Base-by-base conservation (phyloP, 768 basidiomycete species). In the Suillus cothurnatus region DNA sequence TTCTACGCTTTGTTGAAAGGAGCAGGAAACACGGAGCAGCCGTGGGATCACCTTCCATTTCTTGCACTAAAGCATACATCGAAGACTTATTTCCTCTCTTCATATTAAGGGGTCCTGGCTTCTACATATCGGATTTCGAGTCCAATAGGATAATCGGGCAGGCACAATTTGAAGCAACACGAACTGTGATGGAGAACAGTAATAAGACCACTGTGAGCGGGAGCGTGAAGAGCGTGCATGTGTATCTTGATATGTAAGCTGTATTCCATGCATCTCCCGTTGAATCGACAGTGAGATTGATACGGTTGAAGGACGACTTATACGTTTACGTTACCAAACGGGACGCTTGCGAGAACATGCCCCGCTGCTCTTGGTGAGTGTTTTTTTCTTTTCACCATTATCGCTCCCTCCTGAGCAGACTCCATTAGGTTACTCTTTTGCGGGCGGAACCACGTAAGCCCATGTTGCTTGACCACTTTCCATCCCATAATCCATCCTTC, bases 391-490 rank as follows among this genome's bases (percentile, higher is more conserved):
- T 64, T 28, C 67, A 47, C 36, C 9, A 3, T 47, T 17, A 59
- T 45, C 58, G 1, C 56, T 65, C 49, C 52, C 55, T 66, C 63
- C 61, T 62, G 11, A 69, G 47, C 52, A 26, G 21, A 15, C 50
- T 57, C 17, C n/a, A 1, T 3, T 58, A 92, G 91, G 92, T 14
- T 92, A 81, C 73, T 81, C 85, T 1, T 93, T 93, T 68, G 92
- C 91, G 19, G 91, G 90, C 56, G 92, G 92, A 73, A 93, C 91
- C 34, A 92, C 90, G 90, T 91, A 65, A 76, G 85, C 75, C n/a
- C 39, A n/a, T 58, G 31, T n/a, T 47, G 39, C 53, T 49, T 26
- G 32, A 31, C 59, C 36, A 4, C 2, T 38, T n/a, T 9, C 38
- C 17, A 50, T 23, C 21, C 9, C 43, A 65, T 55, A 45, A 64